Conservation (phyloP, 306 rosid genomes). For the Prunus padus region DNA sequence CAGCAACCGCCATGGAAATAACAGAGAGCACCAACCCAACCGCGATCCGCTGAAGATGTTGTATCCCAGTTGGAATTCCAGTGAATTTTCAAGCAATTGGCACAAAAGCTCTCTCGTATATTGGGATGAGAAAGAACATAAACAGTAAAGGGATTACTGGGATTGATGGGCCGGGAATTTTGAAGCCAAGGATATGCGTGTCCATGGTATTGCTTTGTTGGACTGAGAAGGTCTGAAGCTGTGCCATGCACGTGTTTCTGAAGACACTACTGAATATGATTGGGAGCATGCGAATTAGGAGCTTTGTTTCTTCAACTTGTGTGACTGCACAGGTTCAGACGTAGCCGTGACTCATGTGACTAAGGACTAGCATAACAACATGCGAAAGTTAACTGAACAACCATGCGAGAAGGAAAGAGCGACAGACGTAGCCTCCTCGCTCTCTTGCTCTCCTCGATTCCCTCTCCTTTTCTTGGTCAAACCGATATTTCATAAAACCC, state of each 20-base stretch:
- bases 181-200: constrained; percentile 43
- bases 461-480: too few species aligned
- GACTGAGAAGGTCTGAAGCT: constrained; percentile 76
- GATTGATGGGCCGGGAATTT: constrained; percentile 67
- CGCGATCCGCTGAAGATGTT: constrained; percentile 74
- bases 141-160: constrained; percentile 65
- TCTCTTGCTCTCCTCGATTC: too few species aligned
- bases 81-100: constrained; percentile 75
- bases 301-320: constrained; percentile 88
- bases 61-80: constrained; percentile 75
- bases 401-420: too few species aligned
- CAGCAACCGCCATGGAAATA: constrained; percentile 65
- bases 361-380: too few species aligned
- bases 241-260: constrained; percentile 85
- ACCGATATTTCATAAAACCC: too few species aligned
- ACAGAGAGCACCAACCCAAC: constrained; percentile 69
- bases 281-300: constrained; percentile 78
- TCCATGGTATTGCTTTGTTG: constrained; percentile 76
- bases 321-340: constrained; percentile 66
- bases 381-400: too few species aligned
- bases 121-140: constrained; percentile 58
- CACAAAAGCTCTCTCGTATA: constrained; percentile 60
- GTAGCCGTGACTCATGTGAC: too few species aligned
- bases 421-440: too few species aligned
- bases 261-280: constrained; percentile 75